Base-by-base conservation (phyloP, 495 filamentous ascomycete genomes). In the Polyplosphaeria fusca region DNA sequence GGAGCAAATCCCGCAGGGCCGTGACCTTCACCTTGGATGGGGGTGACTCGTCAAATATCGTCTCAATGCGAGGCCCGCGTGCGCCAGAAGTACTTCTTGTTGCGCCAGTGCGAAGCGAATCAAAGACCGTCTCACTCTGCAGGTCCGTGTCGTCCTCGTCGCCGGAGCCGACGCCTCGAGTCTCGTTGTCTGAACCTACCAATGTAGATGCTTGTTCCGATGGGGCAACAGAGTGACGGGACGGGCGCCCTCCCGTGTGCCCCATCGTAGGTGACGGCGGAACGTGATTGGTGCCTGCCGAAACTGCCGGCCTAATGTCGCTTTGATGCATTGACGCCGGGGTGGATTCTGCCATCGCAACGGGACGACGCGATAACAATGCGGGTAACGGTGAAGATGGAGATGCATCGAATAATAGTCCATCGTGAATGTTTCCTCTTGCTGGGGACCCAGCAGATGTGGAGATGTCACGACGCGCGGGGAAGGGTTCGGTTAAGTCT, bases 91-190 rank as follows among this genome's bases (percentile, higher is more conserved):
- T 82, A 52, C 74, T 77, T 52, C 71, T 82, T 5, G 91, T 94
- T 22, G 83, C 82, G 45, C 85, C 81, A 7, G 92, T 96, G 52
- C 90, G 85, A 58, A 93, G 75, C 14, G 91, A 96, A 69, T 97
- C 93, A 73, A 88, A 97, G 42, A 91, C 82, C 4, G 88, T 92
- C 61, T 96, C 93, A 62, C 87, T 95, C 71, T 87, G 81, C 52
- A 88, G 83, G 63, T 95, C 91, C 2, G 82, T 83, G 51, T 95
- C 91, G 48, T 94, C 88, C 58, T 95, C 91, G 47, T 92, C 90
- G 4, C 84, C 82, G 1, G 84, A 90, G 11, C 78, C 77, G 53
- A 89, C 85, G 16, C 84, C 84, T 49, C 86, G 84, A 38, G 82
- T 81, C 60, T 93, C 86, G 60, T 78, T 78, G 58, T 98, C 92